phyloP scores from a whole-genome alignment of 2,329 filamentous ascomycete genomes.

The Xylariaceae sp. region DNA sequence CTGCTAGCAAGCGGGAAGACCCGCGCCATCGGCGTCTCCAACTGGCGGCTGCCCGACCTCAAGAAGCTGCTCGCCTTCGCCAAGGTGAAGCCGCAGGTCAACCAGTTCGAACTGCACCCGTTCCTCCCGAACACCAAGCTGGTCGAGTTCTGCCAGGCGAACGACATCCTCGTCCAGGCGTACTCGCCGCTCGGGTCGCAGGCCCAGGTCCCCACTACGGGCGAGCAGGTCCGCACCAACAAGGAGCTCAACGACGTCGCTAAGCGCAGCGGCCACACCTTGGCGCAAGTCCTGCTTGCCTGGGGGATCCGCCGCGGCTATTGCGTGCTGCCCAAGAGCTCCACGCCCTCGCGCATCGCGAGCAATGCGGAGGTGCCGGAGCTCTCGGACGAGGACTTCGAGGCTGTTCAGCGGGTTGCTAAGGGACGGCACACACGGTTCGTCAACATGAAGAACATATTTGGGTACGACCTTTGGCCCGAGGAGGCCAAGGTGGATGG shows the following conservation, averaged over 20 bases:
- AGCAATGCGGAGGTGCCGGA: slow-evolving; percentile 59
- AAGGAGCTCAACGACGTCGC: slow-evolving; percentile 55
- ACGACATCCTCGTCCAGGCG: slow-evolving; percentile 49
- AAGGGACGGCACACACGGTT: slow-evolving; percentile 65
- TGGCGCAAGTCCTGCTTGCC: slow-evolving; percentile 59
- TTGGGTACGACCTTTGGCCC: slow-evolving; percentile 68
- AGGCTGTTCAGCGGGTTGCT: slow-evolving; percentile 60
- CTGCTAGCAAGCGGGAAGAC: slow-evolving; percentile 32
- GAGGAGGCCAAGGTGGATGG: slow-evolving; percentile 41
- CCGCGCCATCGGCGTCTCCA: slow-evolving; percentile 43
- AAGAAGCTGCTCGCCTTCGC: slow-evolving; percentile 39
- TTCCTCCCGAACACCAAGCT: slow-evolving; percentile 47
- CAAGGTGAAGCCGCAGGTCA: slow-evolving; percentile 40
- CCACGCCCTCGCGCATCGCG: slow-evolving; percentile 60
- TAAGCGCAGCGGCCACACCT: slow-evolving; percentile 51
- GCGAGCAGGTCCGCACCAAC: slow-evolving; percentile 61
- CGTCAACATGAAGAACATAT: slow-evolving; percentile 79
- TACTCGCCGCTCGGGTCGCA: slow-evolving; percentile 58
- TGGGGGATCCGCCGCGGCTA: slow-evolving; percentile 65
- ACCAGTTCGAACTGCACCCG: slow-evolving; percentile 47
- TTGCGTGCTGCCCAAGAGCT: slow-evolving; percentile 66
- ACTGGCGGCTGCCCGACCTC: slow-evolving; percentile 41
- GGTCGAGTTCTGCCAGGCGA: slow-evolving; percentile 49
- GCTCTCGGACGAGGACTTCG: slow-evolving; percentile 54
- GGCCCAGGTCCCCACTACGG: slow-evolving; percentile 64